phyloP scores from a whole-genome alignment of 2,329 filamentous ascomycete species.

The Leptosphaerulina australis region DNA sequence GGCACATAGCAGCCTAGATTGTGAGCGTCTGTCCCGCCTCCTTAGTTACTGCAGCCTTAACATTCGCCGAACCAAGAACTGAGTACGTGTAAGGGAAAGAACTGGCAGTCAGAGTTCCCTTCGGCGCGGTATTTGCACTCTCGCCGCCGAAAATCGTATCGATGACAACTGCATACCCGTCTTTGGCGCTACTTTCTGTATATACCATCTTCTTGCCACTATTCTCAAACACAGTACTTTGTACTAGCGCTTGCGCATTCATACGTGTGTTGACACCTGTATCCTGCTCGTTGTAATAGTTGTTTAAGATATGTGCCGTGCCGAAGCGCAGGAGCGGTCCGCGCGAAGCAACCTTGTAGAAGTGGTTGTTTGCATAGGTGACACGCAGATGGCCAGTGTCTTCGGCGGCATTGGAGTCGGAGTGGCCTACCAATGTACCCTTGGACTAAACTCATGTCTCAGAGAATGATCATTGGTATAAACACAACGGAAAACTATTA shows the following conservation, averaged over 20 bases:
- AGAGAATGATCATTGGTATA: no score
- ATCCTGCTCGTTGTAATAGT: conserved; percentile 44
- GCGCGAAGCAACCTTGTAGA: conserved; percentile 66
- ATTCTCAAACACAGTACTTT: conserved; percentile 61
- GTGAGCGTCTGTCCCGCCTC: conserved; percentile 31
- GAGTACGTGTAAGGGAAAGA: conserved; percentile 58
- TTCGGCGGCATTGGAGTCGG: conserved; percentile 58
- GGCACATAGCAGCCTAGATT: conserved; percentile 16
- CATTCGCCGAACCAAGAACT: conserved; percentile 57
- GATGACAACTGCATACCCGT: conserved; percentile 49
- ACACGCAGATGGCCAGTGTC: conserved; percentile 67
- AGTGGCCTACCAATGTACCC: conserved; percentile 64
- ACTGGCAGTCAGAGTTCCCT: conserved; percentile 56
- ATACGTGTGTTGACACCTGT: conserved; percentile 51
- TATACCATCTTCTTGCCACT: conserved; percentile 63
- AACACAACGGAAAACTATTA: no score
- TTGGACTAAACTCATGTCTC: conserved; percentile 59
- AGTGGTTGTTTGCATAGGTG: conserved; percentile 71
- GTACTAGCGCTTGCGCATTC: conserved; percentile 50
- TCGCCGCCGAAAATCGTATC: conserved; percentile 52
- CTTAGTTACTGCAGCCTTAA: conserved; percentile 53
- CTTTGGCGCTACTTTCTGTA: conserved; percentile 58
- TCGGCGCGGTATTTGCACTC: conserved; percentile 55
- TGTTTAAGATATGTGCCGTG: conserved; percentile 66
- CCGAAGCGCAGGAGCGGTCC: conserved; percentile 68